Base-by-base conservation (phyloP, 805 yeast species). In the Candida caryicola region DNA sequence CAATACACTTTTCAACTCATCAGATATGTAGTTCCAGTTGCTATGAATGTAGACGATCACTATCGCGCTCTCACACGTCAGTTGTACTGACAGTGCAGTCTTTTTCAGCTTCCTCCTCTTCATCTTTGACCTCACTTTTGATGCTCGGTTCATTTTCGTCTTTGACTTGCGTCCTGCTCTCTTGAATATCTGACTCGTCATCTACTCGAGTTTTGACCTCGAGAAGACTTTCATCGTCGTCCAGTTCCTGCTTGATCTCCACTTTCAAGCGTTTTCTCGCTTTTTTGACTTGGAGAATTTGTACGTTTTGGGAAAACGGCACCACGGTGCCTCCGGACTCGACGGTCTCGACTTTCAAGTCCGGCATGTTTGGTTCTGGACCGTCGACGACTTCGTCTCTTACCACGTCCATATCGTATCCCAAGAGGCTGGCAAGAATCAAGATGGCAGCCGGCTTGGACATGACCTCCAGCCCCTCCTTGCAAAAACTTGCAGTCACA, bases 361-460 rank as follows among this genome's bases (percentile, higher is more conserved):
- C 72, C 0, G 93, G 93, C 80, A 85, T 73, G 48, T 85, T 84
- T 2, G 71, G 74, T 47, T 85, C 95, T 0, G 95, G 93, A 0
- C 93, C 93, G 54, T 77, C 76, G 1, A 74, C 73, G 4, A 85
- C 71, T 16, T 66, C 64, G 19, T 72, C 67, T 16, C 40, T 40
- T 15, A 69, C 37, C 40, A 70, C 54, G 15, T 77, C 74, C 8
- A 81, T 41, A 17, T 67, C 68, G 19, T 70, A 62, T 0, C 87
- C 90, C 19, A 82, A 53, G 4, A 93, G 67, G 12, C 69, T 54
- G 12, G 82, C 79, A 12, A 90, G 51, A 5, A 91, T 77, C 2
- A 91, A 70, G 10, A 76, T 62, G 0, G 96, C 88, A 0, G 93
- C 98, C 9, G 85, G 82, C 51, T 91, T 93, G 0, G 97, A 88